Conservation (phyloP, 176 grass and related monocot species). For the Stipa capillata region DNA sequence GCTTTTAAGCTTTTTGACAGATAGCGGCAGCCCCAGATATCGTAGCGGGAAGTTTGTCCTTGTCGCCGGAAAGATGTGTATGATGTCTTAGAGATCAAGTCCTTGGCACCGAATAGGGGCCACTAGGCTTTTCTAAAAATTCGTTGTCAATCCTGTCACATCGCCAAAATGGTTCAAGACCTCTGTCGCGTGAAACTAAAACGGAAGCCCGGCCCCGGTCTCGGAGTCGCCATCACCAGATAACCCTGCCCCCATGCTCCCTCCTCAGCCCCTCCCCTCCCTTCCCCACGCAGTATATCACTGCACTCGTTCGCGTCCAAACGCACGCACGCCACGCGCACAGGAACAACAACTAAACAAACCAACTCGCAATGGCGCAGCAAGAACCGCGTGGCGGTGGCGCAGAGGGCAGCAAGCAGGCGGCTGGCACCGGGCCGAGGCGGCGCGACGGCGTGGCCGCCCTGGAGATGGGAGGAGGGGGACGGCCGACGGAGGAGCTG, state of each 20-base stretch:
- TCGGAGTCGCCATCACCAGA: slow-evolving; percentile 42
- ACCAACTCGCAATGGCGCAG: slow-evolving; percentile 20
- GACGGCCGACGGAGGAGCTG: background rate
- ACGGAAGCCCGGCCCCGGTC: background rate
- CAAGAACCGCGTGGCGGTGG: background rate
- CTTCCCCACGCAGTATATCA: background rate
- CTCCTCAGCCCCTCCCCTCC: slow-evolving; percentile 20
- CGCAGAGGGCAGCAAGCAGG: background rate
- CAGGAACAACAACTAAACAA: background rate
- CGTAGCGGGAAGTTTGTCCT: too few species aligned
- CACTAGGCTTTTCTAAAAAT: too few species aligned
- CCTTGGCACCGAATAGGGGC: too few species aligned
- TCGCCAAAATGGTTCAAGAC: too few species aligned
- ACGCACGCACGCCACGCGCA: background rate
- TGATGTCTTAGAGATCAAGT: too few species aligned
- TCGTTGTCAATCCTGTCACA: too few species aligned
- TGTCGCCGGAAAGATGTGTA: too few species aligned
- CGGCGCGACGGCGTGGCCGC: background rate
- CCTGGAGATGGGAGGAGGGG: background rate
- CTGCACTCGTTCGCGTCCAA: background rate
- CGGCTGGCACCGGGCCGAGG: too few species aligned
- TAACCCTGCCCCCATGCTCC: slow-evolving; percentile 47
- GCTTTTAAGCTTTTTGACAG: too few species aligned
- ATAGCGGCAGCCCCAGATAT: too few species aligned
- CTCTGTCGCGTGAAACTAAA: background rate